Percentiles rank a stretch among this genome's conserved stretches.
phyloP scores from a whole-genome alignment of 257 asterid species.

The Solanum etuberosum region DNA sequence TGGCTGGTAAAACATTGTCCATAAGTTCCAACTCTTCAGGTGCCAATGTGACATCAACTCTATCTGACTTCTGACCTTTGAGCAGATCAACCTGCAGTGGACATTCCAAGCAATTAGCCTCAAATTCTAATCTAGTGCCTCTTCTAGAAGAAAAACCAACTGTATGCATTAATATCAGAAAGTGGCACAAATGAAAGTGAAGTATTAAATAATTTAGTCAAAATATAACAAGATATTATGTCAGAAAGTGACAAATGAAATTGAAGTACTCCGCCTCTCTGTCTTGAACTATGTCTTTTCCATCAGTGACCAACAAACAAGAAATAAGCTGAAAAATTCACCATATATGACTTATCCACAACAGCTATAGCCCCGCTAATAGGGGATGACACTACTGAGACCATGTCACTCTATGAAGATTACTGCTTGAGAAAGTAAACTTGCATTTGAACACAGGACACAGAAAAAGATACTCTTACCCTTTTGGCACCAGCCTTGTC shows the following conservation, averaged over 20 bases:
- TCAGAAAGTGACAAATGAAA: not conserved
- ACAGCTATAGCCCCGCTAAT: not conserved
- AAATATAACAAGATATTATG: not conserved
- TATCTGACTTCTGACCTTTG: slow-evolving; percentile 87
- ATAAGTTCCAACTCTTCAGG: slow-evolving; percentile 85
- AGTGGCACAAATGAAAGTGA: not conserved
- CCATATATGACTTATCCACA: not conserved
- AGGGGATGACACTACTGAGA: not conserved
- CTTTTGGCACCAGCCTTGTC: slow-evolving; percentile 89
- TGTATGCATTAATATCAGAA: not conserved
- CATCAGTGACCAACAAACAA: not conserved
- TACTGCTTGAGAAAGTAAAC: not conserved
- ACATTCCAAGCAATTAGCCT: not conserved
- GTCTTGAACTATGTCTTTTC: not conserved
- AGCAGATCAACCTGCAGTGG: slow-evolving; percentile 71
- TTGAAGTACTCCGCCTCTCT: not conserved
- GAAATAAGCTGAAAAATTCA: not conserved
- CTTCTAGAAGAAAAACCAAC: not conserved
- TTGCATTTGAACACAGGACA: not conserved
- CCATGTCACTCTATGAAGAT: not conserved
- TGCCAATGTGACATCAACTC: slow-evolving; percentile 82
- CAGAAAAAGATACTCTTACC: slow-evolving; percentile 26
- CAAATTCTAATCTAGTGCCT: not conserved
- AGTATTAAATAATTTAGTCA: not conserved
- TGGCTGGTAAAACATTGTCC: slow-evolving; percentile 95